phyloP scores from a whole-genome alignment of 495 filamentous ascomycete species.

The Apiosordaria backusii region DNA sequence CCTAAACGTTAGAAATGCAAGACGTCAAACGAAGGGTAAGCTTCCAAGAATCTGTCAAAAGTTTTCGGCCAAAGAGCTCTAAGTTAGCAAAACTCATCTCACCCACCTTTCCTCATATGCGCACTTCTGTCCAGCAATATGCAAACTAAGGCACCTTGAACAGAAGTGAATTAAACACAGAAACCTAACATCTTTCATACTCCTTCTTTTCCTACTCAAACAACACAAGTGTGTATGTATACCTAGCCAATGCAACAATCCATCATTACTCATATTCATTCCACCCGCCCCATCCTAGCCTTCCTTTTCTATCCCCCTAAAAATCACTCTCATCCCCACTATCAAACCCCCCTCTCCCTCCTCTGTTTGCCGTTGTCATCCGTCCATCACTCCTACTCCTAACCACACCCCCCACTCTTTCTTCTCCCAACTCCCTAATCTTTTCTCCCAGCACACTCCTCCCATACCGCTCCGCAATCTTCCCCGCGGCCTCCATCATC shows the following conservation, averaged over 20 bases:
- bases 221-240: too few relatives aligned
- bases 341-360: constrained; percentile 10
- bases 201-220: background rate
- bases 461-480: constrained; percentile 77
- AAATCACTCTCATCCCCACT: constrained; percentile 16
- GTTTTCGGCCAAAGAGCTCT: too few relatives aligned
- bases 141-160: background rate
- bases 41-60: too few relatives aligned
- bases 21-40: too few relatives aligned
- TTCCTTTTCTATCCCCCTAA: background rate
- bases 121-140: background rate
- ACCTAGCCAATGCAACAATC: background rate
- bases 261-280: background rate
- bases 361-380: background rate
- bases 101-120: background rate
- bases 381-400: constrained; percentile 36
- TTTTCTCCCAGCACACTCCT: constrained; percentile 76
- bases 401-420: constrained; percentile 51
- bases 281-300: background rate
- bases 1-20: too few relatives aligned
- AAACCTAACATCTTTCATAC: background rate
- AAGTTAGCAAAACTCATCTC: too few relatives aligned
- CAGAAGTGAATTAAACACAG: too few relatives aligned
- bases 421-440: constrained; percentile 74
- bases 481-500: constrained; percentile 81